phyloP scores from a whole-genome alignment of 306 rosid genomes.

The Castanea sativa region DNA sequence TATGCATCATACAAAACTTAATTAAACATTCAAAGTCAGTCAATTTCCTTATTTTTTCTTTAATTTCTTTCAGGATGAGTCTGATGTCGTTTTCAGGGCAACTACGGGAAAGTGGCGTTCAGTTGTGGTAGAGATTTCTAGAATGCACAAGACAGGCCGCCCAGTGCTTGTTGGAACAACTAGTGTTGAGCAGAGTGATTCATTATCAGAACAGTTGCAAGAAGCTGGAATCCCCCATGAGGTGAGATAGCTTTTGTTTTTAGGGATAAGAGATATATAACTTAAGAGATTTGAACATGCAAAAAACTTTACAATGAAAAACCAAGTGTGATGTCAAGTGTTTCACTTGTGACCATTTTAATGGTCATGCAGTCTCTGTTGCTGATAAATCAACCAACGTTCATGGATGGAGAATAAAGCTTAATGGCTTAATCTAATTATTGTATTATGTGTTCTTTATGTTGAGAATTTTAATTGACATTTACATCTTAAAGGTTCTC shows the following conservation, averaged over 20 bases:
- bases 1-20: conserved; percentile 2
- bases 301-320: background rate
- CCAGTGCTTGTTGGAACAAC: conserved; percentile 99
- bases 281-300: background rate
- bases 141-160: conserved; percentile 92
- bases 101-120: conserved; percentile 94
- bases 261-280: conserved; percentile 14
- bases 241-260: conserved; percentile 43
- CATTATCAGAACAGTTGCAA: conserved; percentile 74
- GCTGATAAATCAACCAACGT: conserved; percentile 7
- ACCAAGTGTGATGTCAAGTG: background rate
- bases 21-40: conserved; percentile 13
- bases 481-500: conserved; percentile 63
- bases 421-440: background rate
- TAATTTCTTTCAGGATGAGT: conserved; percentile 66
- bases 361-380: conserved; percentile 1
- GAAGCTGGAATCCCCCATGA: conserved; percentile 89
- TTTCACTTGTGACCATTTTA: background rate
- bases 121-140: conserved; percentile 94
- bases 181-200: conserved; percentile 96
- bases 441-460: background rate
- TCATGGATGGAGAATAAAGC: conserved; percentile 16
- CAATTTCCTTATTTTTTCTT: conserved; percentile 33
- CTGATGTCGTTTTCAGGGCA: conserved; percentile 95
- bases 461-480: conserved; percentile 6